Conservation (phyloP, 2,329 filamentous ascomycete species). For the Aspergillus fumigatiaffinis region DNA sequence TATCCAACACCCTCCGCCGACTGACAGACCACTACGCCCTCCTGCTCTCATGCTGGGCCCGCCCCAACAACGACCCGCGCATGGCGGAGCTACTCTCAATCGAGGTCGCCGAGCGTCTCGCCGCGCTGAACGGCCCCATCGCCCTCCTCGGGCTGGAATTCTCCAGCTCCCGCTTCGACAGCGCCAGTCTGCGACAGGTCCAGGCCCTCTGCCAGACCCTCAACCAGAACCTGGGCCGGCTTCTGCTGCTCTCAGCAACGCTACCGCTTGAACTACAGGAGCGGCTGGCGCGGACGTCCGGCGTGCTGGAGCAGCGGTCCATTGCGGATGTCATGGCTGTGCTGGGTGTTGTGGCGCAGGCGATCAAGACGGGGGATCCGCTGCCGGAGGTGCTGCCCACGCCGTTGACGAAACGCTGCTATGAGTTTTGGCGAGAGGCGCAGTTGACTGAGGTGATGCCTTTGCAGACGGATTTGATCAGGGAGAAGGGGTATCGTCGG, state of each 20-base stretch:
- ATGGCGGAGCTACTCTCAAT: conserved; percentile 30
- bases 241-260: conserved; percentile 33
- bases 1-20: conserved; percentile 43
- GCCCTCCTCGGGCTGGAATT: conserved; percentile 36
- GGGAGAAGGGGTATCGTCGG: conserved; percentile 43
- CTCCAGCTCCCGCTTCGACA: conserved; percentile 38
- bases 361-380: conserved; percentile 46
- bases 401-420: conserved; percentile 41
- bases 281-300: conserved; percentile 36
- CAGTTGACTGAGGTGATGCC: conserved; percentile 18
- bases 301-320: conserved; percentile 42
- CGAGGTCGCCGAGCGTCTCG: conserved; percentile 29
- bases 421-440: conserved; percentile 20
- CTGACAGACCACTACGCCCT: conserved; percentile 50
- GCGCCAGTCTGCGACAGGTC: conserved; percentile 28
- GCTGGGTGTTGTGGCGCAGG: conserved; percentile 45
- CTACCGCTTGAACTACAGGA: conserved; percentile 40
- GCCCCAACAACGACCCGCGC: conserved; percentile 18
- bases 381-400: conserved; percentile 48
- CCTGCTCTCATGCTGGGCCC: conserved; percentile 44
- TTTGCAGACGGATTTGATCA: conserved; percentile 32
- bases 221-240: conserved; percentile 29
- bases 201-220: conserved; percentile 31
- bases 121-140: conserved; percentile 32
- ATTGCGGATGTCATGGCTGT: conserved; percentile 52